phyloP scores from a whole-genome alignment of 257 asterid genomes.

The Galeopsis tetrahit region DNA sequence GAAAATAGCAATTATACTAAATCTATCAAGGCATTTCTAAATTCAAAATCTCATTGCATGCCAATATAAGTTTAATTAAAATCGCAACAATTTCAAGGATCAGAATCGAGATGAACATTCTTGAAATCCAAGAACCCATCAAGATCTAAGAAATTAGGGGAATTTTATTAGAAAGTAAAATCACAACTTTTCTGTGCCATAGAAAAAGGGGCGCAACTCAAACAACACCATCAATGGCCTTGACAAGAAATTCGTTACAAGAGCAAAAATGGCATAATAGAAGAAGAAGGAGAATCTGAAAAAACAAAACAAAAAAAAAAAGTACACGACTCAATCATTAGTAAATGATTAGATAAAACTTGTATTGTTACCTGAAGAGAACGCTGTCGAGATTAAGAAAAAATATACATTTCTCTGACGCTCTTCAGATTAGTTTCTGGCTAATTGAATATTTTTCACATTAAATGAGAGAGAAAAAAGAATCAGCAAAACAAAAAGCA shows the following conservation, averaged over 20 bases:
- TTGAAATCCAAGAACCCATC: constrained; percentile 31
- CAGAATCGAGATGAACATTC: not conserved
- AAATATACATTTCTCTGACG: constrained; percentile 34
- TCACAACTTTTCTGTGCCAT: constrained; percentile 30
- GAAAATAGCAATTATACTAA: not conserved
- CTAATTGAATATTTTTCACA: constrained; percentile 1
- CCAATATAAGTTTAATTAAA: constrained; percentile 30
- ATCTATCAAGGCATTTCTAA: constrained; percentile 17
- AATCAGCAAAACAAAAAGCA: constrained; percentile 20
- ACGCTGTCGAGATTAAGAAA: constrained; percentile 38
- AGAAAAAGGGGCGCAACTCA: constrained; percentile 29
- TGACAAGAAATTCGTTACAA: constrained; percentile 28
- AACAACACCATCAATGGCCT: constrained; percentile 37
- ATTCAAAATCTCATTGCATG: constrained; percentile 35
- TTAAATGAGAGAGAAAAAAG: constrained; percentile 15
- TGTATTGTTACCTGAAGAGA: constrained; percentile 40
- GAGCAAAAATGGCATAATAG: constrained; percentile 30
- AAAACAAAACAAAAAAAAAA: not conserved
- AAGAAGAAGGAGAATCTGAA: not conserved
- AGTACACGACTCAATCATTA: constrained; percentile 40
- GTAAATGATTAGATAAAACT: constrained; percentile 32
- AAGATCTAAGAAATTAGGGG: constrained; percentile 42
- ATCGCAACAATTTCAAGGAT: constrained; percentile 32
- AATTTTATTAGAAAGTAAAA: not conserved
- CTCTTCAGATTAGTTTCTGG: constrained; percentile 34